Evolutionary conservation across 768 basidiomycete species (phyloP), one percentile per base, ranked within the genome.

Genomic region (Leccinum incarnatum): DNA sequence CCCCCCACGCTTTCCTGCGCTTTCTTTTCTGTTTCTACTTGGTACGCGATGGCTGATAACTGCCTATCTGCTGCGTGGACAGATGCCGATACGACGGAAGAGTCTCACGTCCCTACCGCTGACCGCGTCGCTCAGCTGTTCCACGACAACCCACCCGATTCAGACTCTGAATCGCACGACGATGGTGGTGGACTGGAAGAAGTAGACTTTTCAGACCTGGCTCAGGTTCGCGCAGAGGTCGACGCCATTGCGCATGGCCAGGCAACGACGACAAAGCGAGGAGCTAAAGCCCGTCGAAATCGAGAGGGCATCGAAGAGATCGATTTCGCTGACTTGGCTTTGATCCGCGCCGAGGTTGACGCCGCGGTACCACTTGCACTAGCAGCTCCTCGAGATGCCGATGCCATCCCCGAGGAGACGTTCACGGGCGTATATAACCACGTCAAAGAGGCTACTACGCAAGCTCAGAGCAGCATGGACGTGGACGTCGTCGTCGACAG

Each of bases 191-290:
- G 72, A 17, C 69, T 86, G 25, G 80, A 83, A 66, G 84, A 84
- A 65, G 76, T 91, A 14, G 85, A 92, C 65, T 91, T 90, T 63
- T 77, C 79, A 15, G 87, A 90, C 51, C 65, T 87, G 46, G 82
- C 72, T 2, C 77, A 74, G 58, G 54, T 89, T 2, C 70, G 78
- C 32, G 75, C 76, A 21, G 65, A 75, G 57, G 71, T 84, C 14
- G 79, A 79, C 23, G 67, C 62, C 0, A 54, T 64, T 14, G 67
- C 65, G 8, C 54, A 59, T 17, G 47, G 25, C n/a, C 40, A 30
- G 15, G 27, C 9, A 1, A 25, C 23, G 17, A 49, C 5, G 46
- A 40, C 7, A 19, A 15, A 11, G 3, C 48, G 5, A 15, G 17
- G 3, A 6, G 10, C 25, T 4, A 14, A 19, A 19, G 57, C 17